Evolutionary conservation across 1,284 basidiomycete species (phyloP).

Genomic region (Phylloboletellus chloephorus): DNA sequence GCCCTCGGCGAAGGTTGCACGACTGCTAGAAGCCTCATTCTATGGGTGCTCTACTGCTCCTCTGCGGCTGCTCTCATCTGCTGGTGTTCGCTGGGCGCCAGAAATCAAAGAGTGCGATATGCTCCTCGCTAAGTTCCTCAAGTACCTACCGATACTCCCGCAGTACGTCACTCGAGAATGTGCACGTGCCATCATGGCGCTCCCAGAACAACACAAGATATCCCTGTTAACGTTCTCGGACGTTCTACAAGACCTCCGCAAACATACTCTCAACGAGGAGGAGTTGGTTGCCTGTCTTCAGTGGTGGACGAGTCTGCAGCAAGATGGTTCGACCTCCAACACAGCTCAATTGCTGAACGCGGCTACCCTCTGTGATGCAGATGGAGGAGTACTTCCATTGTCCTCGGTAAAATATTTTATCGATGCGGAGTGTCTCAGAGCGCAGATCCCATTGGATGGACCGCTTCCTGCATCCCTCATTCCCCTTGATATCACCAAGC

Average conservation of each 20-base stretch:
- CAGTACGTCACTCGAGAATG: conserved; percentile 48
- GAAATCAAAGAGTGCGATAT: conserved; percentile 74
- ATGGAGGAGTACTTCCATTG: background rate
- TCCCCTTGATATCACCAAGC: conserved; percentile 51
- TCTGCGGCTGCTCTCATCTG: conserved; percentile 76
- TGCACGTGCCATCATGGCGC: conserved; percentile 50
- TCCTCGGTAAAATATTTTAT: conserved; percentile 4
- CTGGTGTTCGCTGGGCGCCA: conserved; percentile 66
- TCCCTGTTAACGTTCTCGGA: conserved; percentile 76
- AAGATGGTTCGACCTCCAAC: background rate
- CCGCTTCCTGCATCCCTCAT: conserved; percentile 54
- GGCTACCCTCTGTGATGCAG: background rate
- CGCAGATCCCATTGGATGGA: conserved; percentile 64
- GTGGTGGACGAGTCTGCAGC: conserved; percentile 73
- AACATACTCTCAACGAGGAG: conserved; percentile 61
- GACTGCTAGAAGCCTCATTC: conserved; percentile 70
- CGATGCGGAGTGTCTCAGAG: background rate
- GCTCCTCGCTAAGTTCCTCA: conserved; percentile 71
- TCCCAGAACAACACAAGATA: conserved; percentile 66
- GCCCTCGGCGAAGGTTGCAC: conserved; percentile 75
- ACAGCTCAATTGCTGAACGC: background rate
- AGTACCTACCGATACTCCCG: conserved; percentile 74
- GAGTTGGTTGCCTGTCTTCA: conserved; percentile 79
- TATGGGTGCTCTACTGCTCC: conserved; percentile 54
- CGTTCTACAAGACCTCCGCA: conserved; percentile 71